phyloP scores from a whole-genome alignment of 306 rosid species.

The Calophaca sinica region DNA sequence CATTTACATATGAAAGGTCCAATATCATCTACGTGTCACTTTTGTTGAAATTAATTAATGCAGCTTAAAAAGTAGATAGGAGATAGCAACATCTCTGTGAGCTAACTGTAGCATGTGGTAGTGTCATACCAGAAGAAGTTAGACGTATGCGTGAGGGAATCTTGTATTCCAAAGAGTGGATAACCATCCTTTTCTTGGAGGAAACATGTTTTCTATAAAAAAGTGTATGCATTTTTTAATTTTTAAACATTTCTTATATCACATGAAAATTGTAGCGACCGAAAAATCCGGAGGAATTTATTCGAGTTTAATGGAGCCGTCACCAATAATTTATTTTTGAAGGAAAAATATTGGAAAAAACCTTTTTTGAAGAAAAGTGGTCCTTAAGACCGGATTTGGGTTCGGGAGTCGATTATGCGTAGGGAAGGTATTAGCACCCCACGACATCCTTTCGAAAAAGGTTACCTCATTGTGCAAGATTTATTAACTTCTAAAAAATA shows the following conservation, averaged over 20 bases:
- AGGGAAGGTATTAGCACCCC: no score
- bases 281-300: no score
- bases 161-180: constrained; percentile 36
- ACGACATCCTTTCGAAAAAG: no score
- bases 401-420: no score
- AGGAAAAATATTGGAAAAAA: no score
- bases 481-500: no score
- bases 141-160: constrained; percentile 31
- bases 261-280: no score
- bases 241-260: constrained; percentile 2
- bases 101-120: not conserved
- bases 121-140: constrained; percentile 16
- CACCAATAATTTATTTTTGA: no score
- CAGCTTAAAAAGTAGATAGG: constrained; percentile 29
- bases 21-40: not conserved
- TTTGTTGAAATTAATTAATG: constrained; percentile 26
- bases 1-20: not conserved
- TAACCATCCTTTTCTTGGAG: not conserved
- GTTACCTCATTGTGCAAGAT: no score
- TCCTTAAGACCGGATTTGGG: no score
- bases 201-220: not conserved
- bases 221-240: not conserved
- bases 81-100: constrained; percentile 1
- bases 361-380: no score
- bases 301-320: no score